These are phyloP conservation scores for Phialophora expanda DNA, from an alignment of 2,329 filamentous ascomycete species.

Conservation along the genomic window DNA sequence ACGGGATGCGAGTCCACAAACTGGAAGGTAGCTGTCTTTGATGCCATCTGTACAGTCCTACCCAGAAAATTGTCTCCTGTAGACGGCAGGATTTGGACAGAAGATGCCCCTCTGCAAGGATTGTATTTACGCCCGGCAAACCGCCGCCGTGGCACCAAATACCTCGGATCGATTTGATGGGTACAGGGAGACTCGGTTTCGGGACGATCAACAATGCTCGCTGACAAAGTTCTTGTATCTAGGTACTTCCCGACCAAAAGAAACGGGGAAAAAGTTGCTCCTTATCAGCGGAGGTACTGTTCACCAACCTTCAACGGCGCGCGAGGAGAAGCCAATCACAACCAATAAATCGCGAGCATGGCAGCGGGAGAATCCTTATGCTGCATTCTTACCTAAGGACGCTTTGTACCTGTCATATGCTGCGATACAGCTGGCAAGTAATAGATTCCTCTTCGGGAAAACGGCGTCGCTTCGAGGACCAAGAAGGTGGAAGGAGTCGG, in stretches of 20 bases:
- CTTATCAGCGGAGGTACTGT: not conserved
- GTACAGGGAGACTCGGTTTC: no score
- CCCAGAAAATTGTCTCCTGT: not conserved
- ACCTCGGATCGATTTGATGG: no score
- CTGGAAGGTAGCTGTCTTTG: not conserved
- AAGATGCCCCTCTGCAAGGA: no score
- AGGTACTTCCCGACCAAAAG: not conserved
- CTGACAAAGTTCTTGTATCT: not conserved
- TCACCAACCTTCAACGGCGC: not conserved
- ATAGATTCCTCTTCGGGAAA: slow-evolving; percentile 6
- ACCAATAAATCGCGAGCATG: not conserved
- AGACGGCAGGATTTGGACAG: not conserved
- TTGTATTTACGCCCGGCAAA: no score
- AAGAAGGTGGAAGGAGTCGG: not conserved
- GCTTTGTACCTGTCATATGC: slow-evolving; percentile 1
- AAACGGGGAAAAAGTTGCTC: not conserved
- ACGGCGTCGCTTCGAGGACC: not conserved
- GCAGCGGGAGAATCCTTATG: not conserved
- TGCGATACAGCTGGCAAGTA: not conserved
- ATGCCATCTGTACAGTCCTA: not conserved
- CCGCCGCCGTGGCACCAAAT: no score
- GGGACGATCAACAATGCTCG: not conserved
- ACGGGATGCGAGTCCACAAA: not conserved
- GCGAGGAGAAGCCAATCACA: not conserved
- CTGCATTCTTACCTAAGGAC: slow-evolving; percentile 11